A percentile compares a stretch with the other conserved stretches of the same genome.
phyloP scores from a whole-genome alignment of 352 stramenopile genomes.

The Globisporangium spinosum region DNA sequence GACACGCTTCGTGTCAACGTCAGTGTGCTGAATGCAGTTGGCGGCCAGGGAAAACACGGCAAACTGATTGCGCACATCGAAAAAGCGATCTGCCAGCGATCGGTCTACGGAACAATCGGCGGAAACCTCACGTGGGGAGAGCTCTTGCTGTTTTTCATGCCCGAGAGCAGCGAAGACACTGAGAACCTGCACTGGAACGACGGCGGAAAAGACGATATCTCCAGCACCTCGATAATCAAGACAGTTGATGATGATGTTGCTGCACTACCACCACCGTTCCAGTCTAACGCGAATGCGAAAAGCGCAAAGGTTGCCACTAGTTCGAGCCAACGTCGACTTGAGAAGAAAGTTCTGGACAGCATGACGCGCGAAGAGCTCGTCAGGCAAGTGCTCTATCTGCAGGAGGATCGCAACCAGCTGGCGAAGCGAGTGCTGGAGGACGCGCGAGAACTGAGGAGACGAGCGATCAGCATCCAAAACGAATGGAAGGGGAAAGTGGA shows the following conservation, averaged over 20 bases:
- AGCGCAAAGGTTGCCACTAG: neutral
- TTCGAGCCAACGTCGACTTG: constrained; percentile 3
- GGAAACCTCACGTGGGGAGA: constrained; percentile 73
- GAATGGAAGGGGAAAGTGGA: constrained; percentile 47
- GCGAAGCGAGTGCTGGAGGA: constrained; percentile 35
- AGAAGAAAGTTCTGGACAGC: constrained; percentile 21
- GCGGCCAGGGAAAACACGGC: constrained; percentile 23
- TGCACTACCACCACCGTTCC: constrained; percentile 6
- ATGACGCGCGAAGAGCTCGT: constrained; percentile 50
- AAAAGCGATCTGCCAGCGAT: constrained; percentile 25
- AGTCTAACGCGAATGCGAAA: neutral
- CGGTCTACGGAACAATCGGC: constrained; percentile 14
- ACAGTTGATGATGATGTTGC: neutral
- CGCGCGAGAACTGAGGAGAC: constrained; percentile 37
- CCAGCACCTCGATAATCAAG: neutral
- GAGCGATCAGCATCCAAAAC: constrained; percentile 31
- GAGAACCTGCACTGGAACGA: neutral
- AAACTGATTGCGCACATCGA: constrained; percentile 46
- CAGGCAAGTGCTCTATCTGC: constrained; percentile 29
- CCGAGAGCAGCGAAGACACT: constrained; percentile 14
- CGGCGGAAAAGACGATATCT: neutral
- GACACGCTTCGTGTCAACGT: constrained; percentile 34
- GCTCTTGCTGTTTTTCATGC: constrained; percentile 69
- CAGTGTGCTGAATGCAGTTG: constrained; percentile 34
- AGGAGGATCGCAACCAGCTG: constrained; percentile 44